A percentile compares a stretch with the other conserved stretches of the same genome.
These are phyloP conservation scores for Anastatica hierochuntica DNA, from an alignment of 345 rosid genomes.

Conservation along the genomic window DNA sequence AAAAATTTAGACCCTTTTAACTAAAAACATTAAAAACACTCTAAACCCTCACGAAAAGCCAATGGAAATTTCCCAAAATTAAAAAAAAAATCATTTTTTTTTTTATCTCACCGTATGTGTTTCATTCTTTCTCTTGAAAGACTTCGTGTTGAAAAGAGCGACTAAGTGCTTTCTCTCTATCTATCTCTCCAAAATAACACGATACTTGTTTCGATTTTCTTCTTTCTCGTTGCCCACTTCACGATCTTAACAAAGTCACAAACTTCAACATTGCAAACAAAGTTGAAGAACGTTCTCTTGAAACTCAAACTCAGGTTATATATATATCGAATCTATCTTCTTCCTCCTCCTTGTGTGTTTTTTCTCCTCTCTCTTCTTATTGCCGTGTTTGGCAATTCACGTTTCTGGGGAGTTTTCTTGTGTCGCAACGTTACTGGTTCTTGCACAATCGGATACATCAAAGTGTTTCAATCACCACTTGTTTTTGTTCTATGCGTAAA, in stretches of 20 bases:
- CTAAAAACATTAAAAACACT: conserved; percentile 5
- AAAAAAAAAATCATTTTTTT: background rate
- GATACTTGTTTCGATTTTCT: too few species aligned
- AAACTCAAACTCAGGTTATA: too few species aligned
- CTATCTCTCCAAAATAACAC: conserved; percentile 1
- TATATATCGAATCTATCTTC: conserved; percentile 20
- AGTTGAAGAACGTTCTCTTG: too few species aligned
- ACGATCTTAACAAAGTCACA: too few species aligned
- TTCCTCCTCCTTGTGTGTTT: too few species aligned
- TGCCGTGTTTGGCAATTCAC: conserved; percentile 32
- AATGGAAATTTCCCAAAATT: conserved; percentile 6
- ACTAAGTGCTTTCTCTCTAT: conserved; percentile 21
- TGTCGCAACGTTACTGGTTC: conserved; percentile 16
- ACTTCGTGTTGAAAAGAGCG: conserved; percentile 31
- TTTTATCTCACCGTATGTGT: background rate
- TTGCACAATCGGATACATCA: conserved; percentile 13
- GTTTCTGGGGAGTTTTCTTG: conserved; percentile 19
- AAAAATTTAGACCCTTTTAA: too few species aligned
- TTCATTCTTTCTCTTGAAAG: conserved; percentile 20
- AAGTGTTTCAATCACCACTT: background rate
- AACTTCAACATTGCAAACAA: too few species aligned
- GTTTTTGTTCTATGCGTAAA: conserved; percentile 26
- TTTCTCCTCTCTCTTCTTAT: background rate
- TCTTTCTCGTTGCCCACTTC: too few species aligned
- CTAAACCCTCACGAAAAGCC: background rate